A percentile compares a stretch with the other conserved stretches of the same genome.
Evolutionary conservation across 2,329 filamentous ascomycete species (phyloP).

Genomic region (Trichoderma atroviride): DNA sequence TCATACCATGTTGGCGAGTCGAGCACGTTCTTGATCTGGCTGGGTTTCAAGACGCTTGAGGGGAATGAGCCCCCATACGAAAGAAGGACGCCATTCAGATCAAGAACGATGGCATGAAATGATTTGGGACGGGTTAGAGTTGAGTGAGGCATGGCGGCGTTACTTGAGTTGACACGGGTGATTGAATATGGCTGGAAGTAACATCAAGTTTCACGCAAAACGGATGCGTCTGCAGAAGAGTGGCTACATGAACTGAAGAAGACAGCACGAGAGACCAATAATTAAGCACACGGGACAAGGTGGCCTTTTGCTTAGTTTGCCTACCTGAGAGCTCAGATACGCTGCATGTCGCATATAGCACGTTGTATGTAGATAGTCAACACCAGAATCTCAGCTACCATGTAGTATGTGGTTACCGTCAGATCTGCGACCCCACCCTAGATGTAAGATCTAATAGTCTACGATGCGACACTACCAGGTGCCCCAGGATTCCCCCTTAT

Average conservation of each 20-base stretch:
- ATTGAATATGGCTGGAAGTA: neutral
- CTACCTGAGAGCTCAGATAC: neutral
- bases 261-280: neutral
- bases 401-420: neutral
- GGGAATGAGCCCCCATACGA: neutral
- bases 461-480: neutral
- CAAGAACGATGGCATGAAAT: neutral
- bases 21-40: neutral
- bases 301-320: neutral
- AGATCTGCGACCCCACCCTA: too few relatives aligned
- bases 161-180: neutral
- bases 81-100: neutral
- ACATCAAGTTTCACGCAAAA: neutral
- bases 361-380: neutral
- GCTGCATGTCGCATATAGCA: neutral
- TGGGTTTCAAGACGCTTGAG: neutral
- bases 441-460: neutral
- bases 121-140: neutral
- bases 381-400: neutral
- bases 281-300: neutral
- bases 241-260: neutral
- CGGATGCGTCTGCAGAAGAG: neutral
- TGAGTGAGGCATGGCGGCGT: neutral
- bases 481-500: neutral
- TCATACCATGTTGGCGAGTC: conserved; percentile 17